Conservation (phyloP, 768 basidiomycete genomes). For the Chlorophyllum brunneum region DNA sequence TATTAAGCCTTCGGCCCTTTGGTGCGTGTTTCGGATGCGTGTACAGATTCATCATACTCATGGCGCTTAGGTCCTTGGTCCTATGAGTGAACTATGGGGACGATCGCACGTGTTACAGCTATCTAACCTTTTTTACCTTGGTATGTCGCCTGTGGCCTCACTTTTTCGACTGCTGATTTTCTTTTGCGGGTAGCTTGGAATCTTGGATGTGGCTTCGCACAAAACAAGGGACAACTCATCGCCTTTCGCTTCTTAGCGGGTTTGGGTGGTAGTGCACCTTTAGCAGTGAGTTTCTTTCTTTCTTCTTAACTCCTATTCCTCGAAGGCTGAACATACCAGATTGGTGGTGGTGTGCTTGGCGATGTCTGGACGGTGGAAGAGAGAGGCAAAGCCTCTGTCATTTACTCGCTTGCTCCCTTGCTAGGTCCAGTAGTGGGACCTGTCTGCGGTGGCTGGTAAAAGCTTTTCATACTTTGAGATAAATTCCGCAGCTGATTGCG, state of each 20-base stretch:
- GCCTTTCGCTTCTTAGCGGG: slow-evolving; percentile 69
- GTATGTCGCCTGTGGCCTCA: slow-evolving; percentile 26
- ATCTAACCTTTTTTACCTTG: slow-evolving; percentile 64
- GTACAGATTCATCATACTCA: not conserved
- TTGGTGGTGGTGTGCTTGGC: slow-evolving; percentile 62
- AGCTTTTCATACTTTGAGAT: not conserved
- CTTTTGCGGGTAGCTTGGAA: slow-evolving; percentile 47
- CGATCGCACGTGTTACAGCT: slow-evolving; percentile 57
- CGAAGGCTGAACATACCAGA: slow-evolving; percentile 19
- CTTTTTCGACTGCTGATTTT: not conserved
- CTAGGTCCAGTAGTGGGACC: slow-evolving; percentile 66
- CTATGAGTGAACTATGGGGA: slow-evolving; percentile 70
- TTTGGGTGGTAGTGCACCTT: slow-evolving; percentile 68
- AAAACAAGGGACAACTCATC: slow-evolving; percentile 52
- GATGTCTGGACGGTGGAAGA: slow-evolving; percentile 62
- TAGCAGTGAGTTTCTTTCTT: slow-evolving; percentile 47
- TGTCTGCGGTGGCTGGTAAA: slow-evolving; percentile 55
- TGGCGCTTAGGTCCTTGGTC: slow-evolving; percentile 41
- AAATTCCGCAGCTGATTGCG: slow-evolving; percentile 10
- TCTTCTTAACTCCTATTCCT: slow-evolving; percentile 32
- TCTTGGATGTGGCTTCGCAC: slow-evolving; percentile 60
- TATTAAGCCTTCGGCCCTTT: slow-evolving; percentile 47
- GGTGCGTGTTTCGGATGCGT: slow-evolving; percentile 22
- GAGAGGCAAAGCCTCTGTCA: slow-evolving; percentile 58
- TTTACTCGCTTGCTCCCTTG: slow-evolving; percentile 63